Base-by-base conservation (phyloP, 1,284 basidiomycete genomes). In the Ganoderma sp. region DNA sequence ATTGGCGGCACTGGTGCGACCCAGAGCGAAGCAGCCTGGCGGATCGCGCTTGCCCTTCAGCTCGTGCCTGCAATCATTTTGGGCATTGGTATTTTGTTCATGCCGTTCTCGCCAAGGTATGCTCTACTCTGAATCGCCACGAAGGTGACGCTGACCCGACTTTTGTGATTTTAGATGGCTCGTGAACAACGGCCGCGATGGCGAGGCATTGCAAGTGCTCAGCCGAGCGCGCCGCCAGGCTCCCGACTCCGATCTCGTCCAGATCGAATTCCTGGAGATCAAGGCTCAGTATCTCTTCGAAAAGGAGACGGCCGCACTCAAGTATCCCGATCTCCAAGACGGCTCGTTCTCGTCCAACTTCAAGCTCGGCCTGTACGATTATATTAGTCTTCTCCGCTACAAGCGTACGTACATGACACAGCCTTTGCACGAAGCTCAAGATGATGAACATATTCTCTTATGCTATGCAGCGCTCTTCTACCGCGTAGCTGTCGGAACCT, bases 231-330 rank as follows among this genome's bases (percentile, higher is more conserved):
- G 93, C 48, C 76, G 81, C 9, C 80, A 87, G 17, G 82, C 88
- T 2, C 79, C 84, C 9, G 85, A 91, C 64, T 81, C 86, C 28
- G 88, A 92, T 22, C 78, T 90, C 12, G 88, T 95, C 8, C 88
- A 91, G 71, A 90, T 93, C 71, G 93, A 95, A 75, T 94, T 89
- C 80, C 82, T 94, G 86, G 91, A 94, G 76, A 91, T 95, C 79
- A 90, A 90, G 71, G 92, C 92, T 0, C 91, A 95, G 76, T 83
- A 89, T 74, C 74, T 92, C 2, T 93, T 93, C 71, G 91, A 93
- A 77, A 84, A 87, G 71, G 91, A 93, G 77, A 85, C 81, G 0
- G 83, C 83, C 2, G 82, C 82, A 62, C 74, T 81, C 41, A 84
- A 84, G 67, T 90, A 86, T 81, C 90, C 91, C 6, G 79, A 89